Conservation (phyloP, 805 yeast genomes). For the Wickerhamomyces bovis region DNA sequence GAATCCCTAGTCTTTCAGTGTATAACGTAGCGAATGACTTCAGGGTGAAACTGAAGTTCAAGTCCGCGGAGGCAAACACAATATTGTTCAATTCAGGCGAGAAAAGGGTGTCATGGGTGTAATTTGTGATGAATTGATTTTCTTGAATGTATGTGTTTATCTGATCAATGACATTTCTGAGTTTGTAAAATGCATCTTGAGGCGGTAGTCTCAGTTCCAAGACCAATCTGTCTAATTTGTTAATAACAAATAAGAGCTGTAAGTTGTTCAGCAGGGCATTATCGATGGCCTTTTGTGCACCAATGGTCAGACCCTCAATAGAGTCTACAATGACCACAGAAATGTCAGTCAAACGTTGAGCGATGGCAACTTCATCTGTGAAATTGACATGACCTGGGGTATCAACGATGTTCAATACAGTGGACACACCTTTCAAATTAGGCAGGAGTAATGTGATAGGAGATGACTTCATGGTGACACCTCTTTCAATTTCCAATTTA, state of each 20-base stretch:
- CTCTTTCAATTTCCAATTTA: constrained; percentile 62
- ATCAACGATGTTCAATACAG: constrained; percentile 62
- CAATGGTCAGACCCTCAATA: constrained; percentile 73
- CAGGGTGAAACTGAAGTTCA: constrained; percentile 61
- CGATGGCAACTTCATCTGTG: constrained; percentile 61
- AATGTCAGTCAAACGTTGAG: constrained; percentile 57
- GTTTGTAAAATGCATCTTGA: constrained; percentile 62
- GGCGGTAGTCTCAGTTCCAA: constrained; percentile 76
- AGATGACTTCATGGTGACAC: constrained; percentile 57
- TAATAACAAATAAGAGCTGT: constrained; percentile 56
- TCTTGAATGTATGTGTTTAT: constrained; percentile 49
- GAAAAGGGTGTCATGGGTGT: constrained; percentile 21
- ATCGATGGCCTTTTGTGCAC: constrained; percentile 45
- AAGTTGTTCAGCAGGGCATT: constrained; percentile 45
- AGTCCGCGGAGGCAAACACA: constrained; percentile 63
- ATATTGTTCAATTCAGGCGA: constrained; percentile 67
- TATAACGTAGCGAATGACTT: constrained; percentile 55
- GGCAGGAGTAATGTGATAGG: constrained; percentile 57
- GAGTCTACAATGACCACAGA: constrained; percentile 71
- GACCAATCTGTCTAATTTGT: constrained; percentile 82
- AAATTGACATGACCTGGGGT: constrained; percentile 92
- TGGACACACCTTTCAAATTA: constrained; percentile 47
- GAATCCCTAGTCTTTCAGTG: constrained; percentile 26
- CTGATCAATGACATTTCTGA: constrained; percentile 53
- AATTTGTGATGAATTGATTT: constrained; percentile 23